Conservation (phyloP, 2,329 filamentous ascomycete genomes). For the Pseudopyricularia cyperi region DNA sequence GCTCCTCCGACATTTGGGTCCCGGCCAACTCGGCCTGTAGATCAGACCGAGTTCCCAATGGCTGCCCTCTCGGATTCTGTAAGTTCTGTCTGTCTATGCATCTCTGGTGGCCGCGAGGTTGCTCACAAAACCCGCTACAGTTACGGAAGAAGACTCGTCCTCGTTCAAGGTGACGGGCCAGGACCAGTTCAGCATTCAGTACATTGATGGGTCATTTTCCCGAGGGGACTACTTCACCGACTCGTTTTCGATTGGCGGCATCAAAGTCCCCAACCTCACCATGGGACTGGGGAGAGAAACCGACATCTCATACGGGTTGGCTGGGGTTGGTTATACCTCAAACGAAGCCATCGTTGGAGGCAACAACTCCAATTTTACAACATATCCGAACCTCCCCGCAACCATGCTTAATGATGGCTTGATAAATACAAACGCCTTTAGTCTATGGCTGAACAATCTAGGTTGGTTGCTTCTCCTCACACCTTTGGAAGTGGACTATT, state of each 20-base stretch:
- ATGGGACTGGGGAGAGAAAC: conserved; percentile 45
- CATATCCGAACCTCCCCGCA: conserved; percentile 49
- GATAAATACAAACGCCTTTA: conserved; percentile 58
- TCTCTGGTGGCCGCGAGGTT: not conserved
- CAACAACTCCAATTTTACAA: conserved; percentile 11
- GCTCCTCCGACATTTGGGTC: conserved; percentile 54
- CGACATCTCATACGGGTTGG: conserved; percentile 41
- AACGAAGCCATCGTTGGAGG: conserved; percentile 34
- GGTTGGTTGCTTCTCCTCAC: not conserved
- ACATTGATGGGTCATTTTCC: conserved; percentile 46
- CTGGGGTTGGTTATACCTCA: conserved; percentile 45
- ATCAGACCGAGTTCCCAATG: conserved; percentile 3
- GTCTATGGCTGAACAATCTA: conserved; percentile 50
- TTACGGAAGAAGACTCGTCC: conserved; percentile 28
- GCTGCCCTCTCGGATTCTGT: conserved; percentile 15
- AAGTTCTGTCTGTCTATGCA: not conserved
- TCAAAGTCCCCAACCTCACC: conserved; percentile 38
- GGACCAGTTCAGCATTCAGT: conserved; percentile 41
- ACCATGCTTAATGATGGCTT: conserved; percentile 48
- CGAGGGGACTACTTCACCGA: conserved; percentile 45
- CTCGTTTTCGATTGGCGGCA: conserved; percentile 37
- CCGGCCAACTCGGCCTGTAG: conserved; percentile 27
- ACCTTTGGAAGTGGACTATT: too few relatives aligned
- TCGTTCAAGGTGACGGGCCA: conserved; percentile 29
- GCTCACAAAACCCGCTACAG: conserved; percentile 18